Percentiles rank a stretch among this genome's conserved stretches.
Evolutionary conservation across 1,284 basidiomycete genomes (phyloP).

Genomic region (Trametes pubescens): DNA sequence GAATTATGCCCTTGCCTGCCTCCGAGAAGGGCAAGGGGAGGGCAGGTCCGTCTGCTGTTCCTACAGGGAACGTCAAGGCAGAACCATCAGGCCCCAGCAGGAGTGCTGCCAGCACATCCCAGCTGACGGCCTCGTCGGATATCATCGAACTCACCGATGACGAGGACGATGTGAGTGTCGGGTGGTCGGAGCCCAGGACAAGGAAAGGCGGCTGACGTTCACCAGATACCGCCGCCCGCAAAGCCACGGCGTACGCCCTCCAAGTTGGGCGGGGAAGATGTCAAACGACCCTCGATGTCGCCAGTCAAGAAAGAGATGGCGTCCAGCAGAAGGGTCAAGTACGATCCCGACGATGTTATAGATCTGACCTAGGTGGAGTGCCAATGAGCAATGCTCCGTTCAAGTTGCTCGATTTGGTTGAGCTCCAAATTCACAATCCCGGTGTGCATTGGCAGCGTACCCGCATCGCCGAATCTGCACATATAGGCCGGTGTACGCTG

Average conservation of each 20-base stretch:
- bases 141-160: constrained; percentile 27
- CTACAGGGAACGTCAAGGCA: too few species aligned
- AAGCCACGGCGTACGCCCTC: background rate
- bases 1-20: constrained; percentile 5
- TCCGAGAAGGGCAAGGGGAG: background rate
- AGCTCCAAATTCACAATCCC: too few species aligned
- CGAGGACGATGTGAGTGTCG: constrained; percentile 12
- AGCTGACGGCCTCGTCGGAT: background rate
- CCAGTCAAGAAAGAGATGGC: constrained; percentile 15
- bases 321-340: background rate
- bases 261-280: background rate
- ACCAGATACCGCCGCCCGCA: background rate
- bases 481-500: too few species aligned
- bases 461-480: too few species aligned
- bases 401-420: too few species aligned
- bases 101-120: too few species aligned
- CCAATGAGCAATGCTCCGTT: background rate
- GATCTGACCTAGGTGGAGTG: constrained; percentile 20
- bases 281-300: background rate
- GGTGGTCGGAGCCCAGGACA: background rate
- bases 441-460: too few species aligned
- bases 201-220: background rate
- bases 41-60: background rate
- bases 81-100: too few species aligned
- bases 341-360: constrained; percentile 25